Conservation (phyloP, 441 rosid genomes). For the Gossypium laxum region DNA sequence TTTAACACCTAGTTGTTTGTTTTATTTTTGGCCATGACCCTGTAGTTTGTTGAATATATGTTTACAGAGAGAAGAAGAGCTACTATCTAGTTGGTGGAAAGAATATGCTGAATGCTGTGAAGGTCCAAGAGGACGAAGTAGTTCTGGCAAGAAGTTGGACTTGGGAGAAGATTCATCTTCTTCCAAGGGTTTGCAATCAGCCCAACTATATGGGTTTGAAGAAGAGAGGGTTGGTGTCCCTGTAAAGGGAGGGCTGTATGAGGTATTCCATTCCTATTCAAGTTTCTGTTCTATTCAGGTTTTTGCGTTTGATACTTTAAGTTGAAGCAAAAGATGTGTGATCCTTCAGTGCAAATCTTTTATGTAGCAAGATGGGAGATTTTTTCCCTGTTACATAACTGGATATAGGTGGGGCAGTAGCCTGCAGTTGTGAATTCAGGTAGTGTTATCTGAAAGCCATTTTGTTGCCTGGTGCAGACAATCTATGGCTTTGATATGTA, state of each 20-base stretch:
- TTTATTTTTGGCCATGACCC: background rate
- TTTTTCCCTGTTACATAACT: background rate
- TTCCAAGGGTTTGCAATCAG: conserved; percentile 26
- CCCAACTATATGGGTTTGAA: conserved; percentile 44
- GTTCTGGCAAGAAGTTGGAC: conserved; percentile 27
- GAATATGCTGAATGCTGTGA: conserved; percentile 93
- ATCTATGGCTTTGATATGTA: background rate
- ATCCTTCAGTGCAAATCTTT: background rate
- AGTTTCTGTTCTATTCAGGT: background rate
- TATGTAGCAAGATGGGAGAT: background rate
- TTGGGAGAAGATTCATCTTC: conserved; percentile 22
- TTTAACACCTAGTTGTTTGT: background rate
- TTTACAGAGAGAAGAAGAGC: conserved; percentile 74
- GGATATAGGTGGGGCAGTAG: background rate
- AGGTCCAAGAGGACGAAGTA: conserved; percentile 50
- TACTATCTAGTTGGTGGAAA: conserved; percentile 91
- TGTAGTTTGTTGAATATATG: conserved; percentile 14
- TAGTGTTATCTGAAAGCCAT: background rate
- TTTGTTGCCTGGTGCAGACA: background rate
- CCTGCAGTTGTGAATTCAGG: background rate
- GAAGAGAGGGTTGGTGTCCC: conserved; percentile 96
- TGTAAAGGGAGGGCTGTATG: conserved; percentile 91
- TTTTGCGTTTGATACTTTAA: background rate
- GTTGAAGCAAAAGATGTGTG: background rate
- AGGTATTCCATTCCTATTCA: conserved; percentile 35